Evolutionary conservation across 2,329 filamentous ascomycete genomes (phyloP).

Genomic region (Aspergillus caelatus): DNA sequence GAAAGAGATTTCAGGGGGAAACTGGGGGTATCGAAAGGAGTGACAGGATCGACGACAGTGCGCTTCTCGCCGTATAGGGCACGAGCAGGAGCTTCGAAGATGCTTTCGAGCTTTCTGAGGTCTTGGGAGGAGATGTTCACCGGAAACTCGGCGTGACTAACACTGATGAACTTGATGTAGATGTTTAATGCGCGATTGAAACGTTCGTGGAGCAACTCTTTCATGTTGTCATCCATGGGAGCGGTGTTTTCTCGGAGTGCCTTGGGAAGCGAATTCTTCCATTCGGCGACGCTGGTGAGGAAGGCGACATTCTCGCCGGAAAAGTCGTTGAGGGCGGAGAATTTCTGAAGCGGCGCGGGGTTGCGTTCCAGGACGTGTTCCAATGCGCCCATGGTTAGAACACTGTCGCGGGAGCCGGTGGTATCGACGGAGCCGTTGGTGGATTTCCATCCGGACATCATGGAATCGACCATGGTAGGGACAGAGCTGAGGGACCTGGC

Average conservation of each 20-base stretch:
- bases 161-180: constrained; percentile 64
- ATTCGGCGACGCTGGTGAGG: constrained; percentile 59
- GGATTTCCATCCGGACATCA: constrained; percentile 31
- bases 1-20: constrained; percentile 24
- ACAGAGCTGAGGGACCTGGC: constrained; percentile 32
- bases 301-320: constrained; percentile 74
- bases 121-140: constrained; percentile 66
- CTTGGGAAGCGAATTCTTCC: constrained; percentile 48
- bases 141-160: constrained; percentile 65
- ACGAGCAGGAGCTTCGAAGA: constrained; percentile 60
- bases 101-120: constrained; percentile 55
- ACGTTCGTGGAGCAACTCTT: constrained; percentile 48
- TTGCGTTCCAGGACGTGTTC: constrained; percentile 63
- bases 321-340: constrained; percentile 68
- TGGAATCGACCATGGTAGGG: constrained; percentile 33
- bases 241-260: constrained; percentile 23
- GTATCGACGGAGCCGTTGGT: constrained; percentile 42
- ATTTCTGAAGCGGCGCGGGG: constrained; percentile 63
- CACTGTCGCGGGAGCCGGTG: constrained; percentile 46
- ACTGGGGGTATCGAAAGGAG: constrained; percentile 33
- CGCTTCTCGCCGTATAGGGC: constrained; percentile 46
- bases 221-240: constrained; percentile 27
- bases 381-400: constrained; percentile 64
- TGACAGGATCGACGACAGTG: constrained; percentile 42
- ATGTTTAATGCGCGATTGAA: constrained; percentile 64